Evolutionary conservation across 768 basidiomycete species (phyloP).

Genomic region (Piloderma croceum): DNA sequence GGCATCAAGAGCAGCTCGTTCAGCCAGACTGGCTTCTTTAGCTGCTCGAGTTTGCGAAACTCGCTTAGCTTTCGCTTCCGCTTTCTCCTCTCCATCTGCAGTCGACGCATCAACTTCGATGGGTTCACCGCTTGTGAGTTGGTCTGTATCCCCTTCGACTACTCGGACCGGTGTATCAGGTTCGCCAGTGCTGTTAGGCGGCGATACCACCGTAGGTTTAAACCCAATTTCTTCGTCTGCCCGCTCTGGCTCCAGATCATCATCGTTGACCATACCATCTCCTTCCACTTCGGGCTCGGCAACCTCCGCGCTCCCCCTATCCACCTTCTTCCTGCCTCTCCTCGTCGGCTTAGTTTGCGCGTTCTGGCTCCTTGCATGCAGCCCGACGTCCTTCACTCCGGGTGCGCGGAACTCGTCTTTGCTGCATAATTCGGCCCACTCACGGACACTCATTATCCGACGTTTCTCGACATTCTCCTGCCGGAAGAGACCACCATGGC

Average conservation of each 20-base stretch:
- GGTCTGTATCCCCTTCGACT: background rate
- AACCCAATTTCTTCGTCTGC: slow-evolving; percentile 18
- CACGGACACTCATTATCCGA: slow-evolving; percentile 74
- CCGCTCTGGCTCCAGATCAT: slow-evolving; percentile 45
- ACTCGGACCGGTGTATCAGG: slow-evolving; percentile 14
- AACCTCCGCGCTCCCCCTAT: slow-evolving; percentile 33
- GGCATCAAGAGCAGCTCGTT: slow-evolving; percentile 37
- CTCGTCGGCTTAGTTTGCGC: slow-evolving; percentile 28
- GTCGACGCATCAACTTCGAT: slow-evolving; percentile 11
- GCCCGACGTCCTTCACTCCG: slow-evolving; percentile 61
- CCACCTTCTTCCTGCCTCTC: slow-evolving; percentile 39
- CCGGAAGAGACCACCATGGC: slow-evolving; percentile 79
- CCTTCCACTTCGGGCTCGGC: slow-evolving; percentile 37
- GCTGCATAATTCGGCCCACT: slow-evolving; percentile 76
- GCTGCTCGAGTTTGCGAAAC: slow-evolving; percentile 34
- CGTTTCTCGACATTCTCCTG: slow-evolving; percentile 90
- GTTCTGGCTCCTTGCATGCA: slow-evolving; percentile 40
- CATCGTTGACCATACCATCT: slow-evolving; percentile 27
- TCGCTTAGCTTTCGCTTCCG: slow-evolving; percentile 38
- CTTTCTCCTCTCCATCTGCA: slow-evolving; percentile 29
- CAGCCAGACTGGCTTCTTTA: slow-evolving; percentile 45
- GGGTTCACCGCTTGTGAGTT: slow-evolving; percentile 6
- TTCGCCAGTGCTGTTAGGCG: slow-evolving; percentile 37
- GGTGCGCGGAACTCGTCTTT: slow-evolving; percentile 72
- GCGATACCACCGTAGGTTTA: slow-evolving; percentile 26